Base-by-base conservation (phyloP, 768 basidiomycete species). In the Pisolithus tinctorius region DNA sequence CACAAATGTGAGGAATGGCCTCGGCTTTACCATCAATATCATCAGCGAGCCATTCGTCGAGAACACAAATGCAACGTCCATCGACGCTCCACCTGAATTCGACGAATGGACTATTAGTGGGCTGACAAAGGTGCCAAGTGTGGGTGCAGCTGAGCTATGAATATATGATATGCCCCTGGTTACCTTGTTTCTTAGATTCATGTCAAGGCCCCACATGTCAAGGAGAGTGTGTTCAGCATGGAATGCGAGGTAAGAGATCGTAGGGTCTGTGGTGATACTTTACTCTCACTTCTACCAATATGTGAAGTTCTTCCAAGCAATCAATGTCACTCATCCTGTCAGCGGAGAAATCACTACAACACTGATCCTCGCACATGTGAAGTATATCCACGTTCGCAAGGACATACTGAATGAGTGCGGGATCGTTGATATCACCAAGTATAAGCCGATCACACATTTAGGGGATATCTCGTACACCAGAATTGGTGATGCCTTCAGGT, bases 161-260 rank as follows among this genome's bases (percentile, higher is more conserved):
- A 42, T 20, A 6, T n/a, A 20, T 42, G 6, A 17, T 42, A 20
- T 42, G 39, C n/a, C 17, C 6, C 39, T 11, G 20, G 20, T 30
- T 20, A 20, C 20, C 20, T 20, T 20, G 20, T 27, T 29, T 11
- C 20, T 45, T 29, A 74, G 73, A 54, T 53, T 4, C 55, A 64
- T 43, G 70, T 76, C 4, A 70, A 68, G 55, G 64, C 74, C 2
- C 49, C 73, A 1, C 61, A 73, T 16, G 71, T 75, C 39, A 64
- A 66, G 44, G 74, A 75, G 48, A 75, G 73, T 53, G 74, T 72
- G 8, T 74, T 76, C 59, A 73, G 68, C 58, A 72, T 76, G 72
- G 74, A 76, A 52, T 76, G 74, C 58, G 62, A 73, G 49, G 41
- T 23, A 42, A 42, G 41, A 20, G 8, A 25, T 10, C 17, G 10